phyloP scores from a whole-genome alignment of 768 basidiomycete species.

The Boletus barrowsii region DNA sequence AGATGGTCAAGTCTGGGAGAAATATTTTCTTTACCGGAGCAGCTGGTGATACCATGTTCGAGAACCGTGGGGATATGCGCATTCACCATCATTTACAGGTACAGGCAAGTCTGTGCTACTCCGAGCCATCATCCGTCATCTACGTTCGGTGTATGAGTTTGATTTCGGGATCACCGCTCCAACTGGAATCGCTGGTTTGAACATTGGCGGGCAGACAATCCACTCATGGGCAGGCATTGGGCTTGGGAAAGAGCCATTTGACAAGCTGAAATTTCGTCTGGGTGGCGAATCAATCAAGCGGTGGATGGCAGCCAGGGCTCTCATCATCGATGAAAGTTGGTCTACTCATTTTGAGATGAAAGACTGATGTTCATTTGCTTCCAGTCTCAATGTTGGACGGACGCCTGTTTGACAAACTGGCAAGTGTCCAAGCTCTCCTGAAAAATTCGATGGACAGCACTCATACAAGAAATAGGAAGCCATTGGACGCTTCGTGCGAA shows the following conservation, averaged over 20 bases:
- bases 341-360: not conserved
- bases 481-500: slow-evolving; percentile 44
- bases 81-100: slow-evolving; percentile 30
- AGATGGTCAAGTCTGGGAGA: slow-evolving; percentile 47
- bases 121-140: slow-evolving; percentile 51
- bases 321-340: slow-evolving; percentile 73
- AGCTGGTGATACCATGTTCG: slow-evolving; percentile 46
- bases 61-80: not conserved
- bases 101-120: slow-evolving; percentile 75
- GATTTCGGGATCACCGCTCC: slow-evolving; percentile 62
- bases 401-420: slow-evolving; percentile 66
- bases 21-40: slow-evolving; percentile 77
- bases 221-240: slow-evolving; percentile 68
- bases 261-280: slow-evolving; percentile 40
- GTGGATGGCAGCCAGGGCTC: slow-evolving; percentile 51
- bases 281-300: slow-evolving; percentile 27
- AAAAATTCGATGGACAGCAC: slow-evolving; percentile 12
- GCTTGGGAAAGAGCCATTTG: slow-evolving; percentile 48
- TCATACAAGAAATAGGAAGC: slow-evolving; percentile 23
- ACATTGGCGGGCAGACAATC: slow-evolving; percentile 67
- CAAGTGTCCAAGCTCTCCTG: slow-evolving; percentile 37
- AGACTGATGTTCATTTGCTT: not conserved
- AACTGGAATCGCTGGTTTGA: slow-evolving; percentile 63
- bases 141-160: slow-evolving; percentile 29
- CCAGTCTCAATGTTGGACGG: slow-evolving; percentile 79